Percentiles rank a stretch among this genome's conserved stretches.
These are phyloP conservation scores for Xylaria nigripes DNA, from an alignment of 495 filamentous ascomycete species.

Conservation along the genomic window DNA sequence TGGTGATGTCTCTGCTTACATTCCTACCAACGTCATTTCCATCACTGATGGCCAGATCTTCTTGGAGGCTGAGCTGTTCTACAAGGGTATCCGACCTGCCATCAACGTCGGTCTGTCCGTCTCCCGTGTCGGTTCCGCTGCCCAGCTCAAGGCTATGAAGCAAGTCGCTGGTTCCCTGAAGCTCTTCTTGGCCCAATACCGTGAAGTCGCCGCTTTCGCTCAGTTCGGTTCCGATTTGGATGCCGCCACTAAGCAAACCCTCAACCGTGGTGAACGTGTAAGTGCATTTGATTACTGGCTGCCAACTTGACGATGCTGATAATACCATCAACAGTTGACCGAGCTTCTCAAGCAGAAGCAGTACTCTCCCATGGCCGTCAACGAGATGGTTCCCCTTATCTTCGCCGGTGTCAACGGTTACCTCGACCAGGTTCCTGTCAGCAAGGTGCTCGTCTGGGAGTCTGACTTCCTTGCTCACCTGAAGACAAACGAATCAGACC, in stretches of 20 bases:
- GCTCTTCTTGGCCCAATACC: constrained; percentile 99
- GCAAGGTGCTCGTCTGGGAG: constrained; percentile 86
- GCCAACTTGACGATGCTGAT: constrained; percentile 23
- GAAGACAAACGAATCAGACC: constrained; percentile 76
- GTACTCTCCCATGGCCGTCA: constrained; percentile 96
- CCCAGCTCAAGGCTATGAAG: constrained; percentile 99
- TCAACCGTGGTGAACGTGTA: constrained; percentile 97
- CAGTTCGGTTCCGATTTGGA: constrained; percentile 99
- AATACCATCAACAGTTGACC: constrained; percentile 49
- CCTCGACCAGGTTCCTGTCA: constrained; percentile 79
- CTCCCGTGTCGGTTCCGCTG: constrained; percentile 98
- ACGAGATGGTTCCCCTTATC: constrained; percentile 99
- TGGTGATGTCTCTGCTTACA: constrained; percentile 99
- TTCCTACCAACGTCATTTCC: constrained; percentile 99
- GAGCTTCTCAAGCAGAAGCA: constrained; percentile 99
- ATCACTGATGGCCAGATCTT: constrained; percentile 99
- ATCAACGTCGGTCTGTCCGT: constrained; percentile 99
- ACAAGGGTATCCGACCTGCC: constrained; percentile 99
- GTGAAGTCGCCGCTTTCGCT: constrained; percentile 98
- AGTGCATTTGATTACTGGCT: constrained; percentile 24
- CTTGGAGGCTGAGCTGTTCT: constrained; percentile 98
- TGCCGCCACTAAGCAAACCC: constrained; percentile 97
- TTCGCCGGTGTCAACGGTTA: constrained; percentile 98
- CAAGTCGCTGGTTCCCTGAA: constrained; percentile 99
- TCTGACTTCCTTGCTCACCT: constrained; percentile 86